Percentiles rank a stretch among this genome's conserved stretches.
Evolutionary conservation across 305 asterid species (phyloP).

Genomic region (Fraxinus dipetala): DNA sequence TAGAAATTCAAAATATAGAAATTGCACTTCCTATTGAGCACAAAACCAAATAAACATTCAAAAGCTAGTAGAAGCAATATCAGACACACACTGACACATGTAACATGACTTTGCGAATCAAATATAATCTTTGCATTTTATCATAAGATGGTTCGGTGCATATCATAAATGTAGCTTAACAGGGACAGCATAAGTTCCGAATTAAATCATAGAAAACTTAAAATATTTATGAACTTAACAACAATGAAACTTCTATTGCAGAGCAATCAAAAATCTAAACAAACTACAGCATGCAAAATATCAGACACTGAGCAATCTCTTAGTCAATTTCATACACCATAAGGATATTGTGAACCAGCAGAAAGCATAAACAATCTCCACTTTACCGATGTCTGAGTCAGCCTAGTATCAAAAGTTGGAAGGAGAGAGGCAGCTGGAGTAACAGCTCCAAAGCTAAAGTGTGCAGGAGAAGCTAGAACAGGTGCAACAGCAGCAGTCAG

Average conservation of each 20-base stretch:
- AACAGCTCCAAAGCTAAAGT: constrained; percentile 57
- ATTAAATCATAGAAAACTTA: neutral
- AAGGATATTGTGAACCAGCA: constrained; percentile 10
- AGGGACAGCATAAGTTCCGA: neutral
- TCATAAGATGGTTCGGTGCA: neutral
- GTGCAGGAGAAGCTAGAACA: constrained; percentile 62
- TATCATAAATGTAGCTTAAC: neutral
- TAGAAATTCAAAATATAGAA: constrained; percentile 10
- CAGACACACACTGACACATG: neutral
- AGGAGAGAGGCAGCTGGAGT: constrained; percentile 67
- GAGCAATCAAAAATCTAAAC: neutral
- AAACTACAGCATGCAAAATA: constrained; percentile 8
- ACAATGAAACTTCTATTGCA: neutral
- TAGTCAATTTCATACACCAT: constrained; percentile 16
- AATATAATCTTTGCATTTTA: neutral
- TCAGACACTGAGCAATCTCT: constrained; percentile 4
- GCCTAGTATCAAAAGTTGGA: constrained; percentile 65
- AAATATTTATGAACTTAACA: constrained; percentile 10
- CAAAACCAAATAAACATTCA: constrained; percentile 1
- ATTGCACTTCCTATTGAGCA: constrained; percentile 2
- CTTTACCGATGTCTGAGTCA: constrained; percentile 64
- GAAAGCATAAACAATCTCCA: constrained; percentile 15
- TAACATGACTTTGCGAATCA: constrained; percentile 18
- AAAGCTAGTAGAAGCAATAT: constrained; percentile 3
- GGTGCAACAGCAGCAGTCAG: constrained; percentile 57